Evolutionary conservation across 2,329 filamentous ascomycete genomes (phyloP).

Genomic region (Calonectria pauciramosa): DNA sequence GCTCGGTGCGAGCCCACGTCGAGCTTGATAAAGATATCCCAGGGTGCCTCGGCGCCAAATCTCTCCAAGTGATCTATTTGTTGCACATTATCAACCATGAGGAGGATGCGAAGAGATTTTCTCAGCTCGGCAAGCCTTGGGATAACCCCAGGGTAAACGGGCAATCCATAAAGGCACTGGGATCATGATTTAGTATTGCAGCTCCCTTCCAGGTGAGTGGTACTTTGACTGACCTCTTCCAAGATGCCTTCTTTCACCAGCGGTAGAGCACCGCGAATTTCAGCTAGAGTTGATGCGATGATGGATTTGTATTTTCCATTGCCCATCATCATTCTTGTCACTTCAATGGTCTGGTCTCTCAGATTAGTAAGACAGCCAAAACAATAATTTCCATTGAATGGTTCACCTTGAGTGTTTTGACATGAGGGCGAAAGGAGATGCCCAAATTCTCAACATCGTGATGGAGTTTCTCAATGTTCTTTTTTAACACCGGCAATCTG

Average conservation of each 20-base stretch:
- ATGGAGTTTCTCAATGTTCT: conserved; percentile 53
- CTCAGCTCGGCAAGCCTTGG: conserved; percentile 47
- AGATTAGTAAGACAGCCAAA: background rate
- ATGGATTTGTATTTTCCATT: conserved; percentile 53
- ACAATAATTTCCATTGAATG: rapidly evolving
- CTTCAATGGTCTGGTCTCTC: conserved; percentile 49
- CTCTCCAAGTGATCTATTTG: conserved; percentile 50
- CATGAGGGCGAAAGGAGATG: conserved; percentile 57
- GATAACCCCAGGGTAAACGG: conserved; percentile 53
- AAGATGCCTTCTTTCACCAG: conserved; percentile 55
- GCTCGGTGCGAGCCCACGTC: conserved; percentile 54
- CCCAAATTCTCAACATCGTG: conserved; percentile 55
- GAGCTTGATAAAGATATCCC: conserved; percentile 55
- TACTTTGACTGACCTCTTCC: conserved; percentile 50
- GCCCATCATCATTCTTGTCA: conserved; percentile 57
- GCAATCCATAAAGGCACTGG: conserved; percentile 56
- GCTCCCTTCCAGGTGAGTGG: rapidly evolving
- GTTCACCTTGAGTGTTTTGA: conserved; percentile 60
- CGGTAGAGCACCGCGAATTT: conserved; percentile 55
- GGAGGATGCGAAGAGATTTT: conserved; percentile 47
- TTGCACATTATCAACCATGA: conserved; percentile 55
- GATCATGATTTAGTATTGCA: background rate
- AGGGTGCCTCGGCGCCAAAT: conserved; percentile 36
- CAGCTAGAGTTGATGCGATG: conserved; percentile 56
- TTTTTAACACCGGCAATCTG: conserved; percentile 53